Conservation (phyloP, 2,329 filamentous ascomycete species). For the Diaporthe australafricana region DNA sequence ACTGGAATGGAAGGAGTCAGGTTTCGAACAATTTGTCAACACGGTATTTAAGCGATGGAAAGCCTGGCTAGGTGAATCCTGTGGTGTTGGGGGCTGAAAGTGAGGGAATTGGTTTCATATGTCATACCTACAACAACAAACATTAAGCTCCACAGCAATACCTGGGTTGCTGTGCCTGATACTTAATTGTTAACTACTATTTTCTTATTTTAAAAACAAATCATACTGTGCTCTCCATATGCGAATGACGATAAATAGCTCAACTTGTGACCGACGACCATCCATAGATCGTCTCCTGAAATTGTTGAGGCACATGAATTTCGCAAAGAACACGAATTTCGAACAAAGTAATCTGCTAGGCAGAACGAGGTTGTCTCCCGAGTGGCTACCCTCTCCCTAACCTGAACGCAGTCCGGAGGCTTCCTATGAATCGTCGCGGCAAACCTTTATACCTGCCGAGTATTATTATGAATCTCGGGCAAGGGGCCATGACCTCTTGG, state of each 20-base stretch:
- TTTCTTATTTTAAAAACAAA: not conserved
- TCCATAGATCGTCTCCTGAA: too few species aligned
- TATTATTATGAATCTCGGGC: too few species aligned
- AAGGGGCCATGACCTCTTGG: too few species aligned
- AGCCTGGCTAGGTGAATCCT: slow-evolving; percentile 24
- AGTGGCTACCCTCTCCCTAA: too few species aligned
- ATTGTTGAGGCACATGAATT: too few species aligned
- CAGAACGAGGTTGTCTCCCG: not conserved
- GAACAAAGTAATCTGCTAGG: too few species aligned
- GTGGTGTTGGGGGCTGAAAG: slow-evolving; percentile 10
- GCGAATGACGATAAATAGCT: not conserved
- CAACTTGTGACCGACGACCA: not conserved
- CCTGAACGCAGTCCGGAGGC: too few species aligned
- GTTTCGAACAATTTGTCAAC: not conserved
- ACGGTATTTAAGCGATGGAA: slow-evolving; percentile 6
- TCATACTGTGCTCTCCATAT: too few species aligned
- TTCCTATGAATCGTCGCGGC: not conserved
- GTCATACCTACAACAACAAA: slow-evolving; percentile 11
- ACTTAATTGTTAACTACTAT: slow-evolving; percentile 28
- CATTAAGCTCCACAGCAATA: slow-evolving; percentile 16
- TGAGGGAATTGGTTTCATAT: not conserved
- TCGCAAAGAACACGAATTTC: too few species aligned
- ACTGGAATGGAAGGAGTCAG: not conserved
- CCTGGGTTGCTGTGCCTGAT: slow-evolving; percentile 5
- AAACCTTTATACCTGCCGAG: not conserved